Base-by-base conservation (phyloP, 306 rosid genomes). In the Oxytropis ochrocephala region DNA sequence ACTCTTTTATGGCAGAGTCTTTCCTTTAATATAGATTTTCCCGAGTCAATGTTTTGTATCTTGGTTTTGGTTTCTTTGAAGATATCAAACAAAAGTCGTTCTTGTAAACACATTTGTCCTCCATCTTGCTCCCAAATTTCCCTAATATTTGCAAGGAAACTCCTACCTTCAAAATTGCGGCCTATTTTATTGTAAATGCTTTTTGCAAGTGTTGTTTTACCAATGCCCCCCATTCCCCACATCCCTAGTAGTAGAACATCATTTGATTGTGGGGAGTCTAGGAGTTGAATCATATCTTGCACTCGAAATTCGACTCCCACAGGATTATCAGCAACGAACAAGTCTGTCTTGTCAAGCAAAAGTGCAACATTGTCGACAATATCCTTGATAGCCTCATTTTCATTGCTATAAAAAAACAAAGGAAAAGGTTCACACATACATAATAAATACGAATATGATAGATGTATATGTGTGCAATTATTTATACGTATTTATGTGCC, bases 211-310 rank as follows among this genome's bases (percentile, higher is more conserved):
- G 66, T 59, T 0, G 66, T 59, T 59, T 36, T 59, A 10, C 66
- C 66, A 42, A 53, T 30, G 0, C 78, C 78, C 2, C 50, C 69
- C 76, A 72, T 71, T 0, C 76, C 76, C 60, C 59, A 47, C 14
- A 72, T 44, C 17, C 76, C 76, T 0, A 52, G 1, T 11, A 76
- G 6, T n/a, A 35, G 5, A 36, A 67, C 53, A 56, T 50, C 53
- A 2, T 56, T 14, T 11, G 60, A 3, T 3, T 0, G 4, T 7
- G 9, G 6, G 2, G 0, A 4, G 17, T 51, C 12, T 5, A 19
- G 24, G 0, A 17, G 8, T 5, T 21, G 17, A 21, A 52, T 33
- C 11, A 62, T 35, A 7, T 61, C 76, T 32, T 10, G 72, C 11
- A 44, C 52, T 9, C 46, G 66, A 43, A 57, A 7, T n/a, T 46